Evolutionary conservation across 306 rosid genomes (phyloP).

Genomic region (Quercus aquifolioides): DNA sequence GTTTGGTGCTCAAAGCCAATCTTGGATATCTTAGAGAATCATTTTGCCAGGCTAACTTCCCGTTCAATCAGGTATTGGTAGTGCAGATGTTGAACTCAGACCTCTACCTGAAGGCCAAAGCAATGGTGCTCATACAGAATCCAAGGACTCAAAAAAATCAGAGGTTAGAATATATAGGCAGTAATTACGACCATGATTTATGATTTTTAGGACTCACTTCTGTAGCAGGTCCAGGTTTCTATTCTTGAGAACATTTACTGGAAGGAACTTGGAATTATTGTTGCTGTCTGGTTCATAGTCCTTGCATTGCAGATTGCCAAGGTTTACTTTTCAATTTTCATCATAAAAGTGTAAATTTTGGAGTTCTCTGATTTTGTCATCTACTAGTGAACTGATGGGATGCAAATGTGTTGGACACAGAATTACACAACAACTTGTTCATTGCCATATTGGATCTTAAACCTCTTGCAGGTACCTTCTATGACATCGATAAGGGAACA

Average conservation of each 20-base stretch:
- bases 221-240: slow-evolving; percentile 57
- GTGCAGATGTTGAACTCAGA: slow-evolving; percentile 53
- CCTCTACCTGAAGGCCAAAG: slow-evolving; percentile 69
- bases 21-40: background rate
- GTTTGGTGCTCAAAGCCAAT: background rate
- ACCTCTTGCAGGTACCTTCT: slow-evolving; percentile 66
- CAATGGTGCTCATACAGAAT: background rate
- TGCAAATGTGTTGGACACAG: slow-evolving; percentile 32
- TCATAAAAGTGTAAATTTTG: background rate
- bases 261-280: slow-evolving; percentile 85
- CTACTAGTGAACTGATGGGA: background rate
- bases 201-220: background rate
- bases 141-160: slow-evolving; percentile 22
- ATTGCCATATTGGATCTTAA: slow-evolving; percentile 67
- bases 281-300: slow-evolving; percentile 78
- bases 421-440: slow-evolving; percentile 59
- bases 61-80: slow-evolving; percentile 45
- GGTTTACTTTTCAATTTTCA: slow-evolving; percentile 40
- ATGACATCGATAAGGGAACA: background rate
- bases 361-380: slow-evolving; percentile 5
- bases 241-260: slow-evolving; percentile 63
- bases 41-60: background rate
- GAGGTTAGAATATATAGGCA: slow-evolving; percentile 26
- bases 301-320: slow-evolving; percentile 70
- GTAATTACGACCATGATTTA: background rate